phyloP scores from a whole-genome alignment of 1,284 basidiomycete genomes.

The Marasmius oreades region DNA sequence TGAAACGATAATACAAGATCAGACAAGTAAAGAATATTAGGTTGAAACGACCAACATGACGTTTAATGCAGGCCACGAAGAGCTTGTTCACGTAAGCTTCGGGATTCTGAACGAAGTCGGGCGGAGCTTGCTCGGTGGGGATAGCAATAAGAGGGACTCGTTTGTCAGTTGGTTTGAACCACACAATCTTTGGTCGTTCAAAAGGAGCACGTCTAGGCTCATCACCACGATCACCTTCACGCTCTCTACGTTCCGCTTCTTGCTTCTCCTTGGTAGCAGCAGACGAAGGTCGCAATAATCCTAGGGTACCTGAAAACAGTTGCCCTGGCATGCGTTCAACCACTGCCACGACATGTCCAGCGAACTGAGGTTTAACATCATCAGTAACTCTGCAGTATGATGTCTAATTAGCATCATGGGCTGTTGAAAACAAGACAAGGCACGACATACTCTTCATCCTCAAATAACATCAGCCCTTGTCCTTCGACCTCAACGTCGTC shows the following conservation, averaged over 20 bases:
- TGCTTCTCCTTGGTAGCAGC: constrained; percentile 99
- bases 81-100: constrained; percentile 88
- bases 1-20: constrained; percentile 26
- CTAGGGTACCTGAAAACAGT: constrained; percentile 95
- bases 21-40: constrained; percentile 5
- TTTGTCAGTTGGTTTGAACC: constrained; percentile 99
- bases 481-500: constrained; percentile 99
- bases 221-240: constrained; percentile 88
- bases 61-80: constrained; percentile 98
- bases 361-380: constrained; percentile 92
- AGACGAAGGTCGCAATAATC: constrained; percentile 92
- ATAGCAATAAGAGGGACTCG: constrained; percentile 98
- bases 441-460: constrained; percentile 85
- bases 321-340: constrained; percentile 99
- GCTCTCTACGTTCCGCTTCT: constrained; percentile 94
- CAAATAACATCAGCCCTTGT: constrained; percentile 93
- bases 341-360: constrained; percentile 97
- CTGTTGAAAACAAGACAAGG: constrained; percentile 1
- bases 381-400: constrained; percentile 76
- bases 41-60: constrained; percentile 60
- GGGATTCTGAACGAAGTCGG: constrained; percentile 93
- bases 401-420: constrained; percentile 13
- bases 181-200: constrained; percentile 97
- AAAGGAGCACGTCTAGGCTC: constrained; percentile 72
- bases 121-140: constrained; percentile 97